Evolutionary conservation across 2,329 filamentous ascomycete genomes (phyloP).

Genomic region (Fusarium guadeloupense): DNA sequence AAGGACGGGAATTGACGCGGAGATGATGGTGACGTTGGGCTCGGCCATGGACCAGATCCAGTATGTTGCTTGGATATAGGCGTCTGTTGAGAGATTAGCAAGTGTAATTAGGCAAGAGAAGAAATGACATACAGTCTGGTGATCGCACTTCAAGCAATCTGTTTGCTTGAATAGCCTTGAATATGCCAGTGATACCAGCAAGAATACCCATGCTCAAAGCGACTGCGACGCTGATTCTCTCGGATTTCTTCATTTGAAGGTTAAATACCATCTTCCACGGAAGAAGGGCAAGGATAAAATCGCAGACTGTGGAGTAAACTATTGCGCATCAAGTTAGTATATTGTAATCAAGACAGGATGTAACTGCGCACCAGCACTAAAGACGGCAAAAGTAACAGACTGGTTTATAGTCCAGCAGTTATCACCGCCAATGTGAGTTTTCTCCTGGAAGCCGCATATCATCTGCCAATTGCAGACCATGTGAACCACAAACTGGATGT

Average conservation of each 20-base stretch:
- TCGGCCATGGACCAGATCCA: slow-evolving; percentile 6
- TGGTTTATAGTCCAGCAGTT: background rate
- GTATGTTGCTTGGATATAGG: background rate
- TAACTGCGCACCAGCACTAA: background rate
- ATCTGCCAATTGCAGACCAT: background rate
- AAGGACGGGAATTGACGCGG: background rate
- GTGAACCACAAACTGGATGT: background rate
- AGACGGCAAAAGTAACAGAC: background rate
- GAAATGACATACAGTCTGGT: background rate
- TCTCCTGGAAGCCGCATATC: background rate
- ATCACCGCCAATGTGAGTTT: background rate
- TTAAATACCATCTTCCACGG: background rate
- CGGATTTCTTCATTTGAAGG: background rate
- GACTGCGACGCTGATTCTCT: background rate
- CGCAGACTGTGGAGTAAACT: background rate
- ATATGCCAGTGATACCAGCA: background rate
- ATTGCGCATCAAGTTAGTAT: background rate
- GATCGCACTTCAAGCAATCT: background rate
- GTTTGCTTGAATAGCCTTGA: background rate
- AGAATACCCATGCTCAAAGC: background rate
- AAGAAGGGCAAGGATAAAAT: background rate
- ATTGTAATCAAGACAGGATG: background rate
- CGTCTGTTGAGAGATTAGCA: background rate
- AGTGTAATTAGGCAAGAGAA: background rate
- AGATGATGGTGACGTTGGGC: slow-evolving; percentile 1